Percentiles rank a stretch among this genome's conserved stretches.
Evolutionary conservation across 371 early-diverging fungal genomes (phyloP).

Genomic region (Phascolomyces articulosus): DNA sequence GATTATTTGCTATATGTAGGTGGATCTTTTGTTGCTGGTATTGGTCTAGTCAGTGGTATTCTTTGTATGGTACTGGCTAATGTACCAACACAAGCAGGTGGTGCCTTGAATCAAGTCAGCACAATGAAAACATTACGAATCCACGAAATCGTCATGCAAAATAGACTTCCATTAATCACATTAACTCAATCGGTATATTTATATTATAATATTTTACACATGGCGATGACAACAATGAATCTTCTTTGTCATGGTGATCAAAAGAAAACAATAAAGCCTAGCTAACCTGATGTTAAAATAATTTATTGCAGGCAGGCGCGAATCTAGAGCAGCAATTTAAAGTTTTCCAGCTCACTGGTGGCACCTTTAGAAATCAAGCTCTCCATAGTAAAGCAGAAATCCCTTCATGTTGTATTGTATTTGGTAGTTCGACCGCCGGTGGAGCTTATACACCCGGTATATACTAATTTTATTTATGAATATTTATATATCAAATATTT

Average conservation of each 20-base stretch:
- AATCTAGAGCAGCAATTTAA: constrained; percentile 73
- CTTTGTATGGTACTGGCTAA: constrained; percentile 68
- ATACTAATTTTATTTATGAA: constrained; percentile 22
- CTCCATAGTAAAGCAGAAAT: constrained; percentile 65
- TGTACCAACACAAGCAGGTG: constrained; percentile 70
- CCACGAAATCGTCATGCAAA: constrained; percentile 61
- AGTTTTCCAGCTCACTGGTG: constrained; percentile 76
- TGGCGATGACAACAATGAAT: no score
- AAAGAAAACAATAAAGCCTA: no score
- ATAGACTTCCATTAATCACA: constrained; percentile 62
- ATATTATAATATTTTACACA: constrained; percentile 3
- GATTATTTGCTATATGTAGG: constrained; percentile 22
- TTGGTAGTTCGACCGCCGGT: constrained; percentile 80
- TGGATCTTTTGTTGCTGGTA: constrained; percentile 70
- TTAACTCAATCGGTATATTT: constrained; percentile 61
- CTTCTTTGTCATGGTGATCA: not conserved
- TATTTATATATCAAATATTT: not conserved
- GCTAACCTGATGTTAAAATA: no score
- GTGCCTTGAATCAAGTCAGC: constrained; percentile 66
- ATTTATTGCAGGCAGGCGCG: constrained; percentile 71
- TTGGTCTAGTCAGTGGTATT: constrained; percentile 74
- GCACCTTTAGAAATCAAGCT: constrained; percentile 67
- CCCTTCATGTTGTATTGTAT: constrained; percentile 72
- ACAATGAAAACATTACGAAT: constrained; percentile 58
- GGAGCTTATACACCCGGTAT: constrained; percentile 70